Evolutionary conservation across 257 asterid genomes (phyloP).

Genomic region (Solanum arcanum): DNA sequence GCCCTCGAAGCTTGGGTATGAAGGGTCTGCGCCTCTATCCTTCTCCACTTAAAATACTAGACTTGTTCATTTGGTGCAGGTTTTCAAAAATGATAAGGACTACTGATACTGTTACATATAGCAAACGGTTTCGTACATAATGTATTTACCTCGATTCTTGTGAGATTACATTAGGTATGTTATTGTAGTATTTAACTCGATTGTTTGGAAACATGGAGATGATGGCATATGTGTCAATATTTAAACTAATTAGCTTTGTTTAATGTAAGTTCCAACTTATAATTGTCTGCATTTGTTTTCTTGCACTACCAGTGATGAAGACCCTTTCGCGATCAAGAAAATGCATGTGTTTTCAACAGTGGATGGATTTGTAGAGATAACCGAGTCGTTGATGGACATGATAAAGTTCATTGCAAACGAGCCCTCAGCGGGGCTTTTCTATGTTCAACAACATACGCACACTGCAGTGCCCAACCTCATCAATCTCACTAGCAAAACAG

Average conservation of each 20-base stretch:
- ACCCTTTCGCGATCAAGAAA: slow-evolving; percentile 47
- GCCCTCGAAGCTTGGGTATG: too few species aligned
- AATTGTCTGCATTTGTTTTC: neutral
- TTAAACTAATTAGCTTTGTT: neutral
- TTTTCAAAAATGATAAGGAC: too few species aligned
- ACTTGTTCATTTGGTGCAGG: too few species aligned
- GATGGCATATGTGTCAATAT: neutral
- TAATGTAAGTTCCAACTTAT: neutral
- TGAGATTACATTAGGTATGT: neutral
- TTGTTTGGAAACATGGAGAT: neutral
- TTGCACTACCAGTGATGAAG: slow-evolving; percentile 51
- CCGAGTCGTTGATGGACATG: slow-evolving; percentile 63
- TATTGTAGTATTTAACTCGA: neutral
- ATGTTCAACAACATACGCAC: slow-evolving; percentile 74
- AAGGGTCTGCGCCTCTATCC: too few species aligned
- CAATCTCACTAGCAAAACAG: slow-evolving; percentile 47
- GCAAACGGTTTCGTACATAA: neutral
- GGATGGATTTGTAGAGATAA: slow-evolving; percentile 81
- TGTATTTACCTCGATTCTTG: neutral
- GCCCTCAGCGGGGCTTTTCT: slow-evolving; percentile 93
- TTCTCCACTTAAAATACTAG: too few species aligned
- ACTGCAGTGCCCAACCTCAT: slow-evolving; percentile 69
- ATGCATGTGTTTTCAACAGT: slow-evolving; percentile 72
- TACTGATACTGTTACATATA: too few species aligned
- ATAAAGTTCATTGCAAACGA: slow-evolving; percentile 81